phyloP scores from a whole-genome alignment of 768 basidiomycete genomes.

The Termitomyces bulborhizus region DNA sequence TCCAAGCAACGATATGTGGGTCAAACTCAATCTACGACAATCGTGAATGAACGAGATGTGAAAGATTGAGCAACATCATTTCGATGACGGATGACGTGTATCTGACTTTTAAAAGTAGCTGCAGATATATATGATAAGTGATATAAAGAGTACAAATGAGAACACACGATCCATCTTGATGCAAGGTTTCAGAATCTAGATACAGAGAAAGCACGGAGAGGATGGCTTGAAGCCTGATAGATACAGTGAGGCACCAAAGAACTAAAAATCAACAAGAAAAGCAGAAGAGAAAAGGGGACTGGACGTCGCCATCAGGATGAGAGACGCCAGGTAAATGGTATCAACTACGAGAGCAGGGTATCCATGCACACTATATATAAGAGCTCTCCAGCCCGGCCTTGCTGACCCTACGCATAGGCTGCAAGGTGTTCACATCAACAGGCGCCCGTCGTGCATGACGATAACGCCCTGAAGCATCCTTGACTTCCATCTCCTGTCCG shows the following conservation, averaged over 20 bases:
- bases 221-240: background rate
- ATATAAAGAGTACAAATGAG: background rate
- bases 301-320: background rate
- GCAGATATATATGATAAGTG: slow-evolving; percentile 7
- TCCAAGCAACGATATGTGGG: no score
- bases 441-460: slow-evolving; percentile 83
- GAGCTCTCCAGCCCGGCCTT: slow-evolving; percentile 89
- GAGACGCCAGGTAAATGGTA: background rate
- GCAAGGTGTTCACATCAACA: slow-evolving; percentile 81
- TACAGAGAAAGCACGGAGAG: background rate
- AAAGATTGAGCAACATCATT: no score
- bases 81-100: background rate
- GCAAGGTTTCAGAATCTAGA: slow-evolving; percentile 3
- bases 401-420: slow-evolving; percentile 85
- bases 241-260: background rate
- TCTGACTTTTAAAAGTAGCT: background rate
- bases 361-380: slow-evolving; percentile 6
- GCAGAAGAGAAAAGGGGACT: background rate
- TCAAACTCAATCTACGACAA: no score
- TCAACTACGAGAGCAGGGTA: slow-evolving; percentile 3
- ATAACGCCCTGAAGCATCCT: slow-evolving; percentile 80
- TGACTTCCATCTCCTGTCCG: slow-evolving; percentile 84
- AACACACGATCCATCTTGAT: slow-evolving; percentile 1
- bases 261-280: background rate
- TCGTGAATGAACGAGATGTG: no score